phyloP scores from a whole-genome alignment of 306 rosid genomes.

The Acacia melanoxylon region DNA sequence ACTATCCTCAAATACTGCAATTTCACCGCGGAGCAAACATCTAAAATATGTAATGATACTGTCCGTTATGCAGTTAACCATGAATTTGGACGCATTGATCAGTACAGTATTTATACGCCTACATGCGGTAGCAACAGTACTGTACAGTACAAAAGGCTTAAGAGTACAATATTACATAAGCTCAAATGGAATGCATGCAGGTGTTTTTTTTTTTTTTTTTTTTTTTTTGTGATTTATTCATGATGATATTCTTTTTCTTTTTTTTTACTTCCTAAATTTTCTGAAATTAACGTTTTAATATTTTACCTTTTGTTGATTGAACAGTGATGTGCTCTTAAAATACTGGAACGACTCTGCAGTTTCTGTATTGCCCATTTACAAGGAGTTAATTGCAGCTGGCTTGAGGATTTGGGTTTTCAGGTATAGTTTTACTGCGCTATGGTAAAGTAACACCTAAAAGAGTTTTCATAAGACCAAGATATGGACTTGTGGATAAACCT shows the following conservation, averaged over 20 bases:
- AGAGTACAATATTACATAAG: conserved; percentile 44
- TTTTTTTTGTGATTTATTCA: neutral
- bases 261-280: no score
- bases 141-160: conserved; percentile 34
- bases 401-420: conserved; percentile 73
- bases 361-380: conserved; percentile 60
- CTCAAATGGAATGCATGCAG: conserved; percentile 77
- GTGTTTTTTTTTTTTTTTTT: no score
- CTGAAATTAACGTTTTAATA: neutral
- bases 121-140: conserved; percentile 34
- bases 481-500: neutral
- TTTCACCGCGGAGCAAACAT: conserved; percentile 30
- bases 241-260: neutral
- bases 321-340: conserved; percentile 54
- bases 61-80: conserved; percentile 44
- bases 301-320: conserved; percentile 6
- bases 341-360: conserved; percentile 60
- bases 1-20: conserved; percentile 55
- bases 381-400: conserved; percentile 59
- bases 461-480: neutral
- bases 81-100: conserved; percentile 53
- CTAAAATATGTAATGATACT: conserved; percentile 41
- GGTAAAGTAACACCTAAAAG: neutral
- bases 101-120: conserved; percentile 64
- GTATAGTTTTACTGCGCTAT: conserved; percentile 23